Evolutionary conservation across 2,329 filamentous ascomycete species (phyloP).

Genomic region (Colletotrichum sp.): DNA sequence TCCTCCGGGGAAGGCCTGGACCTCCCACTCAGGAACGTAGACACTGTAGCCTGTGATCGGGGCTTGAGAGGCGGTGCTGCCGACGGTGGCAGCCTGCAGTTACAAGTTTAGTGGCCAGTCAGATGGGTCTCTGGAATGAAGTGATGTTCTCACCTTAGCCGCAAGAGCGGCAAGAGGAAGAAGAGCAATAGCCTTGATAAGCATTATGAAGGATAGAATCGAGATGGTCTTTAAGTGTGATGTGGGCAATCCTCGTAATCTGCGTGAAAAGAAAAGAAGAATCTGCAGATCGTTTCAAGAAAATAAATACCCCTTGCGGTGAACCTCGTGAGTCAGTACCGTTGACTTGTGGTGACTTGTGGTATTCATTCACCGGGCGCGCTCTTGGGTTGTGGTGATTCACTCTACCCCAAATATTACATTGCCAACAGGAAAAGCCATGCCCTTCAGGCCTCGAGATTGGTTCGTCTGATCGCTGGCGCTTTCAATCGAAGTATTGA

Average conservation of each 20-base stretch:
- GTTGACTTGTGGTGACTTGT: not conserved
- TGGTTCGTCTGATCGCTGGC: not conserved
- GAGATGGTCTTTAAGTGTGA: fast-evolving
- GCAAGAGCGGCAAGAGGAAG: not conserved
- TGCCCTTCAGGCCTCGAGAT: not conserved
- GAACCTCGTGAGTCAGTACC: not conserved
- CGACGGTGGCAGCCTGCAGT: not conserved
- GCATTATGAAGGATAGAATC: not conserved
- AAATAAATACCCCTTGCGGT: not conserved
- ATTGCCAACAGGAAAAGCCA: not conserved
- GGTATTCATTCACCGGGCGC: not conserved
- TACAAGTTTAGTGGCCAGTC: not conserved
- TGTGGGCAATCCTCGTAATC: not conserved
- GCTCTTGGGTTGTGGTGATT: not conserved
- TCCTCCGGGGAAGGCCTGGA: constrained; percentile 8
- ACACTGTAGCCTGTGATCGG: not conserved
- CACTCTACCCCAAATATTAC: not conserved
- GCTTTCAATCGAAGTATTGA: not conserved
- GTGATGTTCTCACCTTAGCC: not conserved
- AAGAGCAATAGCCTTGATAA: not conserved
- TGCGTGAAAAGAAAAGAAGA: not conserved
- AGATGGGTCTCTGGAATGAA: fast-evolving
- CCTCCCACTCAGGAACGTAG: constrained; percentile 4
- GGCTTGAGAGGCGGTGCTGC: not conserved
- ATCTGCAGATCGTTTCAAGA: not conserved